Evolutionary conservation across 257 asterid species (phyloP).

Genomic region (Agastache rugosa): DNA sequence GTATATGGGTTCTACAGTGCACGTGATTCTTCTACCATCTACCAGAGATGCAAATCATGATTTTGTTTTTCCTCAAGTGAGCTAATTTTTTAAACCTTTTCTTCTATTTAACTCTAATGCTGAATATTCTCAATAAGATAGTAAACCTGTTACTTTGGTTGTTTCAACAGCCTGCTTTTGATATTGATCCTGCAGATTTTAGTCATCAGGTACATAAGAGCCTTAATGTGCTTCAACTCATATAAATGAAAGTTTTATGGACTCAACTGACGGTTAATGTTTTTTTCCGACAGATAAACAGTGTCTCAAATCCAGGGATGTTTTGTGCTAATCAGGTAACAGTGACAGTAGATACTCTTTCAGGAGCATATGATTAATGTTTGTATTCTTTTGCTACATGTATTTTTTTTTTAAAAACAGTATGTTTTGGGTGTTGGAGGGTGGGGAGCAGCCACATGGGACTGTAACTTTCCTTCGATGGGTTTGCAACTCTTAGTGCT

Average conservation of each 20-base stretch:
- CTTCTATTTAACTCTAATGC: conserved; percentile 21
- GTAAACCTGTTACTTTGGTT: conserved; percentile 26
- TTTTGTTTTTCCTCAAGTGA: conserved; percentile 92
- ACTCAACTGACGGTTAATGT: conserved; percentile 21
- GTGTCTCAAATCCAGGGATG: conserved; percentile 87
- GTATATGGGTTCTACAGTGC: conserved; percentile 85
- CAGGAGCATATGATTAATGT: neutral
- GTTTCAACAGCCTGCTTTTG: conserved; percentile 84
- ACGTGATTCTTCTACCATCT: conserved; percentile 87
- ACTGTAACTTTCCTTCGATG: too few relatives aligned
- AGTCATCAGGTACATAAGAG: conserved; percentile 68
- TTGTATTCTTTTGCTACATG: conserved; percentile 7
- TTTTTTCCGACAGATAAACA: conserved; percentile 57
- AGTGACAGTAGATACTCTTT: conserved; percentile 14
- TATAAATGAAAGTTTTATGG: neutral
- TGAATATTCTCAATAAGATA: conserved; percentile 28
- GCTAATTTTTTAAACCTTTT: conserved; percentile 20
- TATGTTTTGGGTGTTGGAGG: neutral
- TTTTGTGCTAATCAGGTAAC: conserved; percentile 83
- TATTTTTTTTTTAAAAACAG: neutral
- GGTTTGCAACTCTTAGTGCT: neutral
- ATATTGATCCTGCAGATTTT: conserved; percentile 54
- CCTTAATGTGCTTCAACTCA: conserved; percentile 9
- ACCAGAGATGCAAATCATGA: conserved; percentile 95
- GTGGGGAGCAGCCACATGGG: neutral